Evolutionary conservation across 768 basidiomycete species (phyloP).

Genomic region (Hypholoma sublateritium): DNA sequence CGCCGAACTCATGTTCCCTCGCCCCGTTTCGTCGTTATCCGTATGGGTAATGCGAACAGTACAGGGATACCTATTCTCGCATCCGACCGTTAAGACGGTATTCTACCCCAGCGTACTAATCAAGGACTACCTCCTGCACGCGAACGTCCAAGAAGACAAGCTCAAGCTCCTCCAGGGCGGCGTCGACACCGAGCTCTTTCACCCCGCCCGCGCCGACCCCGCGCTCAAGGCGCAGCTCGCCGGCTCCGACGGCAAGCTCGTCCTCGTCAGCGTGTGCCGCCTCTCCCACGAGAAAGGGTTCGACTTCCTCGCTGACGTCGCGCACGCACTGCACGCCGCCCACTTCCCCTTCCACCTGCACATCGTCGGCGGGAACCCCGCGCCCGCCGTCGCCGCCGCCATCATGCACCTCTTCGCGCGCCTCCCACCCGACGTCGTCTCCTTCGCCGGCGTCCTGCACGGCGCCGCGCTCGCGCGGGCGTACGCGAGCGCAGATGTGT

Average conservation of each 20-base stretch:
- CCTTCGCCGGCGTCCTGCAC: neutral
- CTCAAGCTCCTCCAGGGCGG: neutral
- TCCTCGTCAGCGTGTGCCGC: neutral
- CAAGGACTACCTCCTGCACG: neutral
- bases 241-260: neutral
- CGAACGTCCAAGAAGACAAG: neutral
- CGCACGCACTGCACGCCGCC: neutral
- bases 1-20: neutral
- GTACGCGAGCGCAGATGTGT: too few species aligned
- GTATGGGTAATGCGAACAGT: neutral
- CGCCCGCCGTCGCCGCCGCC: neutral
- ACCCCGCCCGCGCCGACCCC: neutral
- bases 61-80: neutral
- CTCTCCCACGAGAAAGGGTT: neutral
- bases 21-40: neutral
- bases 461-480: too few species aligned
- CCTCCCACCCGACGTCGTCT: neutral
- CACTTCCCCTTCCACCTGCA: neutral
- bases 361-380: neutral
- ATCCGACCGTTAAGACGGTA: neutral
- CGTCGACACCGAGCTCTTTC: neutral
- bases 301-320: neutral
- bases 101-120: neutral
- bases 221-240: neutral
- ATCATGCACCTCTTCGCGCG: neutral